Base-by-base conservation (phyloP, 2,329 filamentous ascomycete species). In the Venturia pyrina region DNA sequence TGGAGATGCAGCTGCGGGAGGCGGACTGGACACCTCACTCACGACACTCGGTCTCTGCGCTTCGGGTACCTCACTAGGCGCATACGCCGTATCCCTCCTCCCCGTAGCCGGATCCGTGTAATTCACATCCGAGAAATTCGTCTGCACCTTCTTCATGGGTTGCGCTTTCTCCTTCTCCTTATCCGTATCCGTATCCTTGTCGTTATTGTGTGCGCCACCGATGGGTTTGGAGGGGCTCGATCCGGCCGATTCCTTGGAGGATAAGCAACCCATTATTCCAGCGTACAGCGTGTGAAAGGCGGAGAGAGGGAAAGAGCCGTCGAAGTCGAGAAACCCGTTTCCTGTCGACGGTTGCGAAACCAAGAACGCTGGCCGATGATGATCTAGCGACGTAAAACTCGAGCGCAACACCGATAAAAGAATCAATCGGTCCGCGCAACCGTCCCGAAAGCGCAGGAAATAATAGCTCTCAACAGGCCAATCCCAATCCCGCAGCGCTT, bases 91-190 rank as follows among this genome's bases (percentile, higher is more conserved):
- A 17, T 63, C 62, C 5, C 62, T 19, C 43, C 62, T 24, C 19
- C 28, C 62, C 24, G 62, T 15, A 11, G 62, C 11, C 13, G 62
- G 62, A 46, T 44, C 43, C 19, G 41, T 34, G 15, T 63, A 63
- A 21, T 63, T 43, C 4, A 63, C 32, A 43, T 63, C 62, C 5
- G 40, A 46, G n/a, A 63, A 63, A 37, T 50, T 34, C 13, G 62
- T 63, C 4, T n/a, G n/a, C 10, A 63, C 41, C 32, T 50, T 63
- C 7, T 50, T 46, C 6, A 63, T 37, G 19, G 62, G 43, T 24
- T 63, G 62, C 3, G 21, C 24, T 10, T 28, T 28, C 2, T 28
- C 28, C 28, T 28, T 28, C 2, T 28, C 28, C 28, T 28, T 28
- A 28, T 28, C n/a, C n/a, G n/a, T n/a, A n/a, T n/a, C n/a, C n/a